phyloP scores from a whole-genome alignment of 2,329 filamentous ascomycete genomes.

The Chaetomiaceae sp. region DNA sequence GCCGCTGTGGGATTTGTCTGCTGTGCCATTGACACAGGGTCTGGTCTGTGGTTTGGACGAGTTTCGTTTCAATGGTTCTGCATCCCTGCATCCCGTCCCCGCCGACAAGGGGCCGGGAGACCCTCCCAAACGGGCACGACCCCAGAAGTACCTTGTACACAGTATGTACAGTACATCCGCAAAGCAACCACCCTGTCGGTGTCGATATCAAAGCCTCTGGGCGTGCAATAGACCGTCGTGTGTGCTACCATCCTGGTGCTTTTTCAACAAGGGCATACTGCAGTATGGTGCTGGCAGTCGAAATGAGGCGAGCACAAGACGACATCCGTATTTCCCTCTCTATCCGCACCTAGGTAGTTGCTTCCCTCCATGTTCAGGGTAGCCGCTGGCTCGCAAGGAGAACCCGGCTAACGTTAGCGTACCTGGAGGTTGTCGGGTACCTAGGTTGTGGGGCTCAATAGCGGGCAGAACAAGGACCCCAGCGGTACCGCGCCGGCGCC shows the following conservation, averaged over 20 bases:
- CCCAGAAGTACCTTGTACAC: no score
- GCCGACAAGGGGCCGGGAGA: background rate
- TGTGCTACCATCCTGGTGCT: background rate
- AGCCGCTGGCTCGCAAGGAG: background rate
- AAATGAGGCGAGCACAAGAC: background rate
- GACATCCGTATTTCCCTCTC: background rate
- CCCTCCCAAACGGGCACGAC: background rate
- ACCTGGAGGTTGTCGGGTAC: constrained; percentile 5
- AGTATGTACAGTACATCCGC: no score
- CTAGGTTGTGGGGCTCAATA: constrained; percentile 14
- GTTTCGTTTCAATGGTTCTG: constrained; percentile 6
- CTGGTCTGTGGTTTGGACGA: background rate
- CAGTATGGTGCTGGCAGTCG: background rate
- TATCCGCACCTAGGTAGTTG: background rate
- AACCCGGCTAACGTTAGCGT: constrained; percentile 18
- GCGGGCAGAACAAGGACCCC: constrained; percentile 7
- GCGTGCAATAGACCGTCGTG: background rate
- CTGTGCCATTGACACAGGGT: background rate
- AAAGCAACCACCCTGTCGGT: constrained; percentile 1
- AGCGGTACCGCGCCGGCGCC: constrained; percentile 12
- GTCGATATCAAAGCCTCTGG: no score
- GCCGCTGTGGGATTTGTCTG: background rate
- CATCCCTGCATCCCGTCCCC: constrained; percentile 8
- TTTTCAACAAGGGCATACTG: background rate
- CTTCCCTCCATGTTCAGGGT: background rate